Evolutionary conservation across 345 rosid genomes (phyloP), one percentile per base, ranked within the genome.

Genomic region (Limnanthes douglasii): DNA sequence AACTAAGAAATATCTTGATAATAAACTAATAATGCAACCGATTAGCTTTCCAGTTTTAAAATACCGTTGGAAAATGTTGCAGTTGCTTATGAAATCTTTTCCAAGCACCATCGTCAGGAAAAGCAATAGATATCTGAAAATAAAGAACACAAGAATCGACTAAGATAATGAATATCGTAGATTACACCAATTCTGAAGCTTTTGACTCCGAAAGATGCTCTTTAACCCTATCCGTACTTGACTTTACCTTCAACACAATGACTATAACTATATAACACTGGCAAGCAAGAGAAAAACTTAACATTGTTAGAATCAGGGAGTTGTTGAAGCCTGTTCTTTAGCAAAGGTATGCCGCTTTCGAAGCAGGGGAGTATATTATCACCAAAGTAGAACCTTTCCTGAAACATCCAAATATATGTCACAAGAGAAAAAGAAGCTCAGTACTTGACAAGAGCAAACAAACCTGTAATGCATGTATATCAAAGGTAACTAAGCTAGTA

Each of bases 31-130:
- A n/a, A n/a, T n/a, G n/a, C n/a, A n/a, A n/a, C n/a, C n/a, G n/a
- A n/a, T n/a, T n/a, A n/a, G n/a, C n/a, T n/a, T n/a, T n/a, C n/a
- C n/a, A n/a, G n/a, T n/a, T n/a, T n/a, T 38, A 29, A 15, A 26
- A 37, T 74, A 88, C 97, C 69, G 45, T 76, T 7, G 98, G 98
- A 45, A 76, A 88, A 68, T 88, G 98, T 45, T 88, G 95, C 54
- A 88, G 80, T 61, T 76, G 95, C 45, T 83, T 88, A 63, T 88
- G 90, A 64, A 83, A 88, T 45, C 95, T 59, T 60, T 88, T 88
- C 95, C 95, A 88, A 11, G 95, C 93, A 56, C 98, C 98, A 51
- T 88, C 98, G 62, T 88, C 98, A 11, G 98, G 98, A 59, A 83
- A 88, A 57, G 98, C 98, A 56, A 88, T 79, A 34, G 97, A 68